Base-by-base conservation (phyloP, 202 grass and related monocot genomes). In the Setaria italica region DNA sequence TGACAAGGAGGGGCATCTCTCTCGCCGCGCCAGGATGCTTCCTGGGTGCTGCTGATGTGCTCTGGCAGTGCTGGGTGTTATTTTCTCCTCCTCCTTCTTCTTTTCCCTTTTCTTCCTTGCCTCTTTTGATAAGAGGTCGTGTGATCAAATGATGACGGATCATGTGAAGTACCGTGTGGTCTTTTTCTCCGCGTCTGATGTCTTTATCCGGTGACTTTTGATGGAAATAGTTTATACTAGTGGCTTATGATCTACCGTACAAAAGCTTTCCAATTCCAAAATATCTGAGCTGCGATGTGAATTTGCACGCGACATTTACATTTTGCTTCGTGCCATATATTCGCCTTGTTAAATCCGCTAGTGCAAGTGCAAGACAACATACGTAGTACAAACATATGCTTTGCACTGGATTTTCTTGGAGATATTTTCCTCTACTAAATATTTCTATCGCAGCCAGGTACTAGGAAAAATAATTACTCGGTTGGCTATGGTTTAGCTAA, bases 101-200 rank as follows among this genome's bases (percentile, higher is more conserved):
- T 6, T 16, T 6, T 41, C 20, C 51, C 10, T 14, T 49, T 49
- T 13, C 48, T 49, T 14, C 3, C 48, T 15, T 50, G 10, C 48
- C 16, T 41, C 17, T 78, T 86, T 81, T 50, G 12, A 67, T 33
- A 30, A 67, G 59, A 51, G 13, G 47, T 9, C 4, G 49, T 25
- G 80, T 84, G 89, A 55, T 42, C 29, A 63, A 74, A 87, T 84
- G 53, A 90, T 90, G 32, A 16, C 21, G 41, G 64, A 8, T 41
- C 89, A 90, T 84, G 85, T 76, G 89, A 57, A 25, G 46, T 53
- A 84, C 62, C 69, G 45, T 62, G 78, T 54, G 21, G 4, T 47
- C 37, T 41, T 83, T 54, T 85, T 30, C 77, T 69, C 67, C 21
- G 37, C 39, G 51, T 55, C n/a, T 58, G 37, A 71, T 59, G n/a